These are phyloP conservation scores for Xylariaceae sp. DNA, from an alignment of 2,329 filamentous ascomycete species.

Conservation along the genomic window DNA sequence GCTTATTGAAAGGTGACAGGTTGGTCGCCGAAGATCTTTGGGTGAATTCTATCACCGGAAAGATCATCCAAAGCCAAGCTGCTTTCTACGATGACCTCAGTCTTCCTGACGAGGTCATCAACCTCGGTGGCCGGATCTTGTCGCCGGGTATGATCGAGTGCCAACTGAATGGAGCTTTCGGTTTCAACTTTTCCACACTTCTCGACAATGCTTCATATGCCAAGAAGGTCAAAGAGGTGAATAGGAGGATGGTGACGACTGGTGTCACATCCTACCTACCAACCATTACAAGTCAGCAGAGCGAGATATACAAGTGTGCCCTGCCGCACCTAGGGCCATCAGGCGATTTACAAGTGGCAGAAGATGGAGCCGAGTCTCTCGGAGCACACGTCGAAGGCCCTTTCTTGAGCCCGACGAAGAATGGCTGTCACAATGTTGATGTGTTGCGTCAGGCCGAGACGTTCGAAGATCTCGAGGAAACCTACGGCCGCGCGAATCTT, in stretches of 20 bases:
- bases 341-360: slow-evolving; percentile 52
- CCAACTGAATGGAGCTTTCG: slow-evolving; percentile 88
- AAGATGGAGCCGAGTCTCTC: slow-evolving; percentile 77
- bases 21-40: slow-evolving; percentile 80
- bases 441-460: slow-evolving; percentile 64
- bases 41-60: slow-evolving; percentile 77
- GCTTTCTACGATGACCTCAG: slow-evolving; percentile 65
- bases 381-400: slow-evolving; percentile 90
- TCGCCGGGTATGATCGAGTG: slow-evolving; percentile 85
- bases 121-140: slow-evolving; percentile 79
- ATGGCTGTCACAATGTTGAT: slow-evolving; percentile 76
- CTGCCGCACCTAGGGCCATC: slow-evolving; percentile 76
- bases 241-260: slow-evolving; percentile 67
- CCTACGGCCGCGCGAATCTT: slow-evolving; percentile 72
- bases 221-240: slow-evolving; percentile 68
- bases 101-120: slow-evolving; percentile 69
- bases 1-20: slow-evolving; percentile 63
- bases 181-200: slow-evolving; percentile 84
- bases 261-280: slow-evolving; percentile 87
- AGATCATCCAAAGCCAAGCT: slow-evolving; percentile 69
- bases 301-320: slow-evolving; percentile 77
- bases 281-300: slow-evolving; percentile 75
- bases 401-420: slow-evolving; percentile 77
- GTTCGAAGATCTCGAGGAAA: slow-evolving; percentile 62
- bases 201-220: slow-evolving; percentile 65